Evolutionary conservation across 768 basidiomycete species (phyloP).

Genomic region (Naganishia antarctica): DNA sequence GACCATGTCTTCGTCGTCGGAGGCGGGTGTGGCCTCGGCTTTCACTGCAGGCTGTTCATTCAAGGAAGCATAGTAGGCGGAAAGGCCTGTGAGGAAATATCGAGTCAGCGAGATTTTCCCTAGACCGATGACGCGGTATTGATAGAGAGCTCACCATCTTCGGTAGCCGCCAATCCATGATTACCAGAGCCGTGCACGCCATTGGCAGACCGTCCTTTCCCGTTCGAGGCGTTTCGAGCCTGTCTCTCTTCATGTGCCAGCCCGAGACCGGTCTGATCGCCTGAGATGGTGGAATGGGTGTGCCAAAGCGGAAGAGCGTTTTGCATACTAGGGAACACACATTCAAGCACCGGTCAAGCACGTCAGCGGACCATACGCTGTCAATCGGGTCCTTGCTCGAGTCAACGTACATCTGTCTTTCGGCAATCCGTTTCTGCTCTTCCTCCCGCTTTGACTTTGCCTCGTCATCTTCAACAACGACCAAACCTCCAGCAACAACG

Average conservation of each 20-base stretch:
- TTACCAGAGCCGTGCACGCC: neutral
- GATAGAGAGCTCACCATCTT: neutral
- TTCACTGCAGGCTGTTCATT: neutral
- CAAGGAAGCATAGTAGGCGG: conserved; percentile 10
- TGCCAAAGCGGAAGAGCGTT: conserved; percentile 93
- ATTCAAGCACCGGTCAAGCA: no score
- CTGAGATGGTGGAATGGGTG: conserved; percentile 89
- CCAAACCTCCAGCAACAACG: neutral
- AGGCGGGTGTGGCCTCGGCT: neutral
- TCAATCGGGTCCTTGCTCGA: no score
- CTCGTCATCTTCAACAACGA: conserved; percentile 8
- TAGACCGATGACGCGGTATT: neutral
- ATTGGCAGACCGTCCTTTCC: neutral
- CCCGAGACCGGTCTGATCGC: conserved; percentile 83
- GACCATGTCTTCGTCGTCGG: conserved; percentile 5
- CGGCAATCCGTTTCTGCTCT: conserved; percentile 1
- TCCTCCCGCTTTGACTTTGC: conserved; percentile 12
- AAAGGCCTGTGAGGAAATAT: neutral
- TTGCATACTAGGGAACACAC: conserved; percentile 62
- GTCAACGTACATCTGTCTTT: conserved; percentile 8
- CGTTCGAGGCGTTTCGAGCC: neutral
- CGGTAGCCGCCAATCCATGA: neutral
- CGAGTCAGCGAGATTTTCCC: neutral
- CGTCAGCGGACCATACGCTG: no score
- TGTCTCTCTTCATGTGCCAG: conserved; percentile 39